A percentile compares a stretch with the other conserved stretches of the same genome.
phyloP scores from a whole-genome alignment of 2,329 filamentous ascomycete genomes.

The Anthostomella pinea region DNA sequence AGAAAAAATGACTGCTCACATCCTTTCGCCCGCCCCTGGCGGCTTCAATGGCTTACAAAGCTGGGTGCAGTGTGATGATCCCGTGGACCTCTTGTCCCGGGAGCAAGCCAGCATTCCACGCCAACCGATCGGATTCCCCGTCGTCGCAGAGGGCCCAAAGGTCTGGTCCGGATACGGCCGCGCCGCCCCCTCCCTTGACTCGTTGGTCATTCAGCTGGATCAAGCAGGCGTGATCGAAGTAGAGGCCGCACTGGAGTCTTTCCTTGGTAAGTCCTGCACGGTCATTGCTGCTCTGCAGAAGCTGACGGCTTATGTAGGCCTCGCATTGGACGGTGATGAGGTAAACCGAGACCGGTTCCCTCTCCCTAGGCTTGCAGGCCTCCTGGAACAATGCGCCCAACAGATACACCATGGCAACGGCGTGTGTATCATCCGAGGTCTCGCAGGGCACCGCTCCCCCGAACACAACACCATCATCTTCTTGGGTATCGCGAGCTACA shows the following conservation, averaged over 20 bases:
- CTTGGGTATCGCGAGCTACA: slow-evolving; percentile 54
- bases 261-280: slow-evolving; percentile 21
- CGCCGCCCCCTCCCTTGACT: slow-evolving; percentile 9
- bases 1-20: slow-evolving; percentile 19
- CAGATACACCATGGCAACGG: slow-evolving; percentile 44
- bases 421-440: slow-evolving; percentile 53
- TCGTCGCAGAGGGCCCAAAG: slow-evolving; percentile 13
- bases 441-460: slow-evolving; percentile 45
- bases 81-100: slow-evolving; percentile 9
- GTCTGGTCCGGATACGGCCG: slow-evolving; percentile 19
- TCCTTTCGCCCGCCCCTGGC: slow-evolving; percentile 11
- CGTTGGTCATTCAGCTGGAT: slow-evolving; percentile 19
- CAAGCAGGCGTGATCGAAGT: slow-evolving; percentile 22
- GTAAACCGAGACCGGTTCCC: slow-evolving; percentile 39
- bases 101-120: slow-evolving; percentile 9
- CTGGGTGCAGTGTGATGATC: slow-evolving; percentile 11
- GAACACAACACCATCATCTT: slow-evolving; percentile 56
- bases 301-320: slow-evolving; percentile 23
- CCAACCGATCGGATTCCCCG: slow-evolving; percentile 19
- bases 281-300: slow-evolving; percentile 15
- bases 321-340: slow-evolving; percentile 36
- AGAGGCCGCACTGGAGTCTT: slow-evolving; percentile 21
- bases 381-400: slow-evolving; percentile 34
- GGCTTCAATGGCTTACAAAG: slow-evolving; percentile 10
- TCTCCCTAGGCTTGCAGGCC: slow-evolving; percentile 35